Percentiles rank a stretch among this genome's conserved stretches.
Conservation (phyloP, 2,329 filamentous ascomycete genomes). For the Pseudogymnoascus sp. region DNA sequence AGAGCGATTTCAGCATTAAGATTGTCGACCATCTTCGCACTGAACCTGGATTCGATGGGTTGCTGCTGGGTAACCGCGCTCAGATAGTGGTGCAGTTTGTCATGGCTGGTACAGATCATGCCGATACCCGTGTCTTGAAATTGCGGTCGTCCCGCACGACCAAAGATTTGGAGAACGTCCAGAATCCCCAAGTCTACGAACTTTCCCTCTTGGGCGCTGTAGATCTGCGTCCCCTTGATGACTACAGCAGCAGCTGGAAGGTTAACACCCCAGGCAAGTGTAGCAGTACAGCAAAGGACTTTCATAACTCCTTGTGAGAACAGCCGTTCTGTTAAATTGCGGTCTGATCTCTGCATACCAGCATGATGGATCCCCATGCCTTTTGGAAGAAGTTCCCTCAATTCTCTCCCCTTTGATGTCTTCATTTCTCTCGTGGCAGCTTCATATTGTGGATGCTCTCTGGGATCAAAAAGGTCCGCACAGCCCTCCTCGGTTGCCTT, state of each 20-base stretch:
- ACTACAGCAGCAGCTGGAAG: slow-evolving; percentile 92
- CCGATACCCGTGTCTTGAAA: slow-evolving; percentile 97
- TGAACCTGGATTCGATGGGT: slow-evolving; percentile 96
- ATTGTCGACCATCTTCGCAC: slow-evolving; percentile 88
- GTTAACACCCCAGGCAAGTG: slow-evolving; percentile 97
- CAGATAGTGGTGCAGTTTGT: slow-evolving; percentile 85
- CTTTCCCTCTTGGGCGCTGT: slow-evolving; percentile 92
- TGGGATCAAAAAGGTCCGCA: slow-evolving; percentile 75
- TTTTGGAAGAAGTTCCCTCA: slow-evolving; percentile 81
- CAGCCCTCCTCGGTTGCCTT: slow-evolving; percentile 77
- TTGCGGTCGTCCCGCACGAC: slow-evolving; percentile 92
- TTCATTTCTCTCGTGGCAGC: slow-evolving; percentile 78
- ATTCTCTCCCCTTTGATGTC: slow-evolving; percentile 72
- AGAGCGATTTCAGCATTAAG: slow-evolving; percentile 90
- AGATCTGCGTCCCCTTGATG: slow-evolving; percentile 96
- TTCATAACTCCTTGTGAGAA: slow-evolving; percentile 91
- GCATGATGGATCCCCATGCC: slow-evolving; percentile 94
- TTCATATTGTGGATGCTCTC: slow-evolving; percentile 68
- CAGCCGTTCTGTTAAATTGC: slow-evolving; percentile 89
- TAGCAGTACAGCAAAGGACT: slow-evolving; percentile 96
- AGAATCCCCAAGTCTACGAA: slow-evolving; percentile 94
- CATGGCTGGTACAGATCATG: slow-evolving; percentile 95
- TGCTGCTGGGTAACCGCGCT: slow-evolving; percentile 90
- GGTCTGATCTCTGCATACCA: slow-evolving; percentile 87
- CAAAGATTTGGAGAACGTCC: slow-evolving; percentile 96